Evolutionary conservation across 345 rosid genomes (phyloP).

Genomic region (Salix suchowensis): DNA sequence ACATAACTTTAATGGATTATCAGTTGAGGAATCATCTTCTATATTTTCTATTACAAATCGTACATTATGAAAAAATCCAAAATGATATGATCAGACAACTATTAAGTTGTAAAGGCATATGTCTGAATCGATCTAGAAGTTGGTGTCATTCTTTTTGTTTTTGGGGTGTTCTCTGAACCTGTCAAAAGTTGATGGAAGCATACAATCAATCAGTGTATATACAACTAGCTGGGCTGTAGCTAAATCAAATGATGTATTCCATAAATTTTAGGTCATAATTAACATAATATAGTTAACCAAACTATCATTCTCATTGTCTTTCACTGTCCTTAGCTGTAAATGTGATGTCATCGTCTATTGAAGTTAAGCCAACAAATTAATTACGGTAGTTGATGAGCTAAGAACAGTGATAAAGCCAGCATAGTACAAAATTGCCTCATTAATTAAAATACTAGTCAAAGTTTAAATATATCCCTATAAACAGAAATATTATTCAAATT

Average conservation of each 20-base stretch:
- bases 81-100: background rate
- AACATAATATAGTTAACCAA: conserved; percentile 8
- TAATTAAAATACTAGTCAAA: background rate
- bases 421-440: background rate
- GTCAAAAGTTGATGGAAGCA: background rate
- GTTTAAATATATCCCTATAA: background rate
- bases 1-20: too few relatives aligned
- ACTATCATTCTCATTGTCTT: conserved; percentile 33
- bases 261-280: background rate
- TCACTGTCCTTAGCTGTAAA: conserved; percentile 44
- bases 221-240: background rate
- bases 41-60: too few relatives aligned
- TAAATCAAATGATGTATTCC: background rate
- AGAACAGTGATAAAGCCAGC: conserved; percentile 12
- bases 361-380: conserved; percentile 34
- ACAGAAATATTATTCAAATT: background rate
- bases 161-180: background rate
- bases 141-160: background rate
- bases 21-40: too few relatives aligned
- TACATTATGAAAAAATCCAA: too few relatives aligned
- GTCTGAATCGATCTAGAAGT: background rate
- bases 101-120: background rate
- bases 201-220: background rate
- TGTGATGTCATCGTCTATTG: conserved; percentile 40
- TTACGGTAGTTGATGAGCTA: conserved; percentile 29